Conservation (phyloP, 495 filamentous ascomycete species). For the Cenococcum geophilum region DNA sequence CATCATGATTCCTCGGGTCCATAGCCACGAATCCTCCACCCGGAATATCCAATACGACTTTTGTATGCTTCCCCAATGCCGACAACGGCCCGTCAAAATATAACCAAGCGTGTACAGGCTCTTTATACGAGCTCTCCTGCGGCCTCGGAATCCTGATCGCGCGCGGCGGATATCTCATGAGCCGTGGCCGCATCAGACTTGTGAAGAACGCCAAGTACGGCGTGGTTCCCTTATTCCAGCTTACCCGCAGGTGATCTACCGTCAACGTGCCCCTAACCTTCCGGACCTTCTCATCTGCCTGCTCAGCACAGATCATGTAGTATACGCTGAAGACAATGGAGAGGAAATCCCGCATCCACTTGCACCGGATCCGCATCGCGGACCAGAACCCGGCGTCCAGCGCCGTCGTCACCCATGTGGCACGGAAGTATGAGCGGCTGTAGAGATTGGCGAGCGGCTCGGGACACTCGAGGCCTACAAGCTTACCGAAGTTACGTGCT, state of each 20-base stretch:
- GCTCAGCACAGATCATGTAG: slow-evolving; percentile 87
- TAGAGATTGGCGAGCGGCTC: slow-evolving; percentile 95
- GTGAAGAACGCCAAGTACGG: slow-evolving; percentile 71
- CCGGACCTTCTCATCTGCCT: slow-evolving; percentile 92
- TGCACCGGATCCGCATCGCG: slow-evolving; percentile 81
- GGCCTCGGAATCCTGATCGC: slow-evolving; percentile 80
- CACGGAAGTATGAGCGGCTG: slow-evolving; percentile 88
- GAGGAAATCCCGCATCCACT: slow-evolving; percentile 74
- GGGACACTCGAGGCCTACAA: slow-evolving; percentile 83
- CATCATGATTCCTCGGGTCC: slow-evolving; percentile 83
- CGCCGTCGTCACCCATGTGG: slow-evolving; percentile 93
- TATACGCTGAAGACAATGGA: slow-evolving; percentile 79
- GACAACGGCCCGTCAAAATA: slow-evolving; percentile 88
- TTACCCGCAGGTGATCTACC: slow-evolving; percentile 83
- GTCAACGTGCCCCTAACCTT: slow-evolving; percentile 81
- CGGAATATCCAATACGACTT: slow-evolving; percentile 83
- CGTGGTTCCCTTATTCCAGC: slow-evolving; percentile 89
- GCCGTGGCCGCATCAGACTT: slow-evolving; percentile 63
- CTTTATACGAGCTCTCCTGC: slow-evolving; percentile 65
- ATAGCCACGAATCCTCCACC: slow-evolving; percentile 96
- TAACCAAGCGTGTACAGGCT: slow-evolving; percentile 80
- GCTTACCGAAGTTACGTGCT: slow-evolving; percentile 84
- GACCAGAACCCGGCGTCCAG: slow-evolving; percentile 98
- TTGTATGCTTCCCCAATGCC: slow-evolving; percentile 66
- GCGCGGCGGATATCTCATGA: slow-evolving; percentile 72